A percentile compares a stretch with the other conserved stretches of the same genome.
phyloP scores from a whole-genome alignment of 148 eudicot genomes.

The Pouteria glomerata region DNA sequence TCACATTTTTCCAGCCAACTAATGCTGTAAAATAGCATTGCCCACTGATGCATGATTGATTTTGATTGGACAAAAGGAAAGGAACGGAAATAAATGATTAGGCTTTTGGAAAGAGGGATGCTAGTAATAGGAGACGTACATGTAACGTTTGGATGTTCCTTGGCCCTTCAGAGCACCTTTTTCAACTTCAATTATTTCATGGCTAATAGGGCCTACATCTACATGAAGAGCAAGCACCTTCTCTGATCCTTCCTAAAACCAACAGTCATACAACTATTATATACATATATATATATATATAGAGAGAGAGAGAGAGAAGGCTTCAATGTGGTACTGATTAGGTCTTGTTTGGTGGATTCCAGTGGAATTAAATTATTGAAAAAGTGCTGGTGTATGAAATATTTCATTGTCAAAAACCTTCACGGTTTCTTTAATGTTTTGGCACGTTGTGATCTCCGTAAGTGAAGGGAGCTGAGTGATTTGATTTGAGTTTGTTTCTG shows the following conservation, averaged over 20 bases:
- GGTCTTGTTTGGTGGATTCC: conserved; percentile 5
- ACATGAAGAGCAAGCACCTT: background rate
- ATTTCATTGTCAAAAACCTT: no score
- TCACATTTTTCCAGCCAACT: background rate
- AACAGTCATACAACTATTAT: no score
- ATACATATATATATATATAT: no score
- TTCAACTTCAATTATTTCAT: conserved; percentile 4
- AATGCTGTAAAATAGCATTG: background rate
- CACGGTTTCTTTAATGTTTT: background rate
- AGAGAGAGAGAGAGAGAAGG: no score
- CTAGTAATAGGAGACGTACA: no score
- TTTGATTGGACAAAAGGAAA: conserved; percentile 2
- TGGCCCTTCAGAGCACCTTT: background rate
- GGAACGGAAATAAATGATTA: background rate
- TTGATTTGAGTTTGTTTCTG: no score
- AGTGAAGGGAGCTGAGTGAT: conserved; percentile 1
- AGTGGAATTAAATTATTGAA: background rate
- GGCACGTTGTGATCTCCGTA: conserved; percentile 6
- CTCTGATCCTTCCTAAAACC: no score
- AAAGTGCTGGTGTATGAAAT: conserved; percentile 11
- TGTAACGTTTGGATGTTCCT: no score
- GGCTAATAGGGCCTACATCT: background rate
- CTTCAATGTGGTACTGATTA: background rate
- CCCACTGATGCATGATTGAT: background rate
- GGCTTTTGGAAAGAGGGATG: background rate